Evolutionary conservation across 331 rosid species (phyloP), one percentile per base, ranked within the genome.

Genomic region (Quercus tomentella): DNA sequence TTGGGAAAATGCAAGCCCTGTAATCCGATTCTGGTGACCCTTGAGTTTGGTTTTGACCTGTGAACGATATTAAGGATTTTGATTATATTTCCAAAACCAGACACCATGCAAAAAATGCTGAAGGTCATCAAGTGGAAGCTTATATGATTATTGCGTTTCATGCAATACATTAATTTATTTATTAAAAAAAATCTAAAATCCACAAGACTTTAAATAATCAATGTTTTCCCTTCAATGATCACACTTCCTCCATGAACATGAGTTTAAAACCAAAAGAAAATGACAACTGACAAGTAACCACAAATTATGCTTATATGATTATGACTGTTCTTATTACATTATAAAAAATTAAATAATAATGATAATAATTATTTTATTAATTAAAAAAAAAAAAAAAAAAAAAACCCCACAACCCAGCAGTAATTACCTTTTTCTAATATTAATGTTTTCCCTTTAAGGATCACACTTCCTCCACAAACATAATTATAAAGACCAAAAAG

Each of bases 11-110:
- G 85, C 88, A 65, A 82, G 86, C 73, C 88, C 88, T 17, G 88
- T 82, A 56, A 85, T 85, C 81, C 81, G 86, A 58, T 77, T 85
- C 88, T 85, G 88, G 76, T 85, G 88, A 60, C 88, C 88, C 56
- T 85, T 85, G 68, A 85, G 77, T 76, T 75, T 85, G 51, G 81
- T 85, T 76, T 82, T 85, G 28, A 85, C 82, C 88, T 85, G 86
- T 57, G 56, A 75, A 43, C 26, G 23, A 31, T 41, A 33, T 49
- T 60, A 54, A 71, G 55, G 71, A 26, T 80, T 35, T 25, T 7
- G 37, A 67, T 62, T 63, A 60, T 81, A 80, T 30, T 18, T 21
- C 26, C 52, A 69, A 37, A 60, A 56, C 65, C 60, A 63, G 79
- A 61, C 14, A 58, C 7, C 67, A 33, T 7, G 3, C 14, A 30